phyloP scores from a whole-genome alignment of 2,329 filamentous ascomycete genomes.

The Talaromyces sp. region DNA sequence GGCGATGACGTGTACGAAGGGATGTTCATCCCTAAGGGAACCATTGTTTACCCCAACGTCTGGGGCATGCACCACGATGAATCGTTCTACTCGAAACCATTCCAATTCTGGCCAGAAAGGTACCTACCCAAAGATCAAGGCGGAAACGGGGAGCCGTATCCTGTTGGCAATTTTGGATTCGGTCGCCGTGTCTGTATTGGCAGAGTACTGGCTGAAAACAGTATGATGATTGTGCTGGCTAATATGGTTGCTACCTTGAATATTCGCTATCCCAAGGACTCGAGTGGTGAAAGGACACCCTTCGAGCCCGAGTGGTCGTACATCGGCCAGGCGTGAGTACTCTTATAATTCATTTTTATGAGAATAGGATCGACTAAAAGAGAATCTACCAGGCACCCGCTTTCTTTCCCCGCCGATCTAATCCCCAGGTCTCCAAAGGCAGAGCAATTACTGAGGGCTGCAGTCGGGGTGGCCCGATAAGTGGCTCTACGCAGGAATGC shows the following conservation, averaged over 20 bases:
- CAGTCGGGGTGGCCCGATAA: background rate
- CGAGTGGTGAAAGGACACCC: slow-evolving; percentile 1
- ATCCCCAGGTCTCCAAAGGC: background rate
- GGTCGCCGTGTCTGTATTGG: slow-evolving; percentile 11
- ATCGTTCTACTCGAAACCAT: slow-evolving; percentile 35
- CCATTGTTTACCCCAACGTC: slow-evolving; percentile 47
- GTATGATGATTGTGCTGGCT: slow-evolving; percentile 6
- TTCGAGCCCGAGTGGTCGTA: slow-evolving; percentile 9
- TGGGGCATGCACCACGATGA: slow-evolving; percentile 47
- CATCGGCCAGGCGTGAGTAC: slow-evolving; percentile 3
- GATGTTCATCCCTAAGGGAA: slow-evolving; percentile 56
- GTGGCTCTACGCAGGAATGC: background rate
- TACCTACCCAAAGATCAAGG: slow-evolving; percentile 18
- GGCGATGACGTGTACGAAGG: slow-evolving; percentile 56
- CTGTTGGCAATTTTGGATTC: slow-evolving; percentile 6
- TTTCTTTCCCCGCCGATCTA: slow-evolving; percentile 1
- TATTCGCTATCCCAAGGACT: background rate
- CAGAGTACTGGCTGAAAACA: background rate
- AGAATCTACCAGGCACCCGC: background rate
- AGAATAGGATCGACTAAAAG: background rate
- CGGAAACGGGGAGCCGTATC: slow-evolving; percentile 3
- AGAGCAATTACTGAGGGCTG: slow-evolving; percentile 8
- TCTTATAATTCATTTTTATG: background rate
- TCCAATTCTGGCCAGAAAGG: slow-evolving; percentile 33
- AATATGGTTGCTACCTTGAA: slow-evolving; percentile 2